Evolutionary conservation across 148 eudicot species (phyloP), one percentile per base, ranked within the genome.

Genomic region (Chenopodium formosanum): DNA sequence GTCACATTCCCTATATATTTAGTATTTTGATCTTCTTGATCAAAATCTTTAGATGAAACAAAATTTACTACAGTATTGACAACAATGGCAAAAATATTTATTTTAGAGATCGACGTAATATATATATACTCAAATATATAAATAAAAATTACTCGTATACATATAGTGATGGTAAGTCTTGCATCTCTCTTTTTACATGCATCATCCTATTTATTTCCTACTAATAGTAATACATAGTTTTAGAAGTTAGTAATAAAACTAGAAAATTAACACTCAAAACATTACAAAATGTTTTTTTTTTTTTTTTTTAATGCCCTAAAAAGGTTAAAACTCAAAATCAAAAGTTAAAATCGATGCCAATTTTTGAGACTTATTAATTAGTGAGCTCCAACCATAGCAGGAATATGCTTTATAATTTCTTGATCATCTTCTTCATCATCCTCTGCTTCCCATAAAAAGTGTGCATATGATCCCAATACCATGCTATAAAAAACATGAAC

Each of bases 391-490:
- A 83, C 67, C 76, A 81, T 73, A 27, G 83, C 74, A 65, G 75
- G 71, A 58, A 60, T 53, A 77, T 56, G 75, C 13, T 67, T 66
- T 7, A 13, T 56, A 19, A 58, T 78, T 76, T 74, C 79, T 50
- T 23, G 47, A 67, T 10, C 58, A 48, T 72, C 84, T 7, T 85
- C 87, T 56, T 90, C 91, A 7, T 90, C 94, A 1, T 86, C 97
- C 68, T 86, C 94, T 6, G 89, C 91, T 83, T 90, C 95, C 98
- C 98, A 94, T 78, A 94, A 63, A 50, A 92, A 94, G 25, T 84
- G 91, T 0, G 98, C 98, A 73, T 92, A 91, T 32, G 89, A 89
- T 82, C 92, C 98, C 91, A 90, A 62, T 32, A 94, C 89, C 85
- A 53, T 47, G 68, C 97, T 92, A 86, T 56, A 76, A 68, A 29